Evolutionary conservation across 2,329 filamentous ascomycete species (phyloP), one percentile per base, ranked within the genome.

Genomic region (Nemania diffusa): DNA sequence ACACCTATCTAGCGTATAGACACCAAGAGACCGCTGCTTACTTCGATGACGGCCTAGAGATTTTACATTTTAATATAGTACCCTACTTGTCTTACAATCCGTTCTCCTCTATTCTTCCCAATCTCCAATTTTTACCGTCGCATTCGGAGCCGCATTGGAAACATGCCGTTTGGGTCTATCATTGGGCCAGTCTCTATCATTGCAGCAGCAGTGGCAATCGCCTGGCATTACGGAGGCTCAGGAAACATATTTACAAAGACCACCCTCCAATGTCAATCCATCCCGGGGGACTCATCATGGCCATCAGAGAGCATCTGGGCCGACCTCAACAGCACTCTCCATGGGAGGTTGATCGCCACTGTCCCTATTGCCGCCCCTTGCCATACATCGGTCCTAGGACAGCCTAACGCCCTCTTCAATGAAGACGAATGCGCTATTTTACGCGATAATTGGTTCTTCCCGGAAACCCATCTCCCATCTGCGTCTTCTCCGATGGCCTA

Each of bases 311-410:
- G 6, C 13, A 37, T 71, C n/a, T 86, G 84, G 84, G 67, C 71
- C 4, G 59, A 65, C 0, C 79, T 87, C 56, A 87, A 87, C 64
- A 32, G 72, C 13, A 81, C 82, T 2, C 70, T 86, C 9, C 73
- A 74, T 8, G 84, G 84, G 0, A 77, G 74, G 20, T 74, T 86
- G 34, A 76, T 87, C 17, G 77, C 78, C 2, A 84, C 81, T 0
- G 72, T 80, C 1, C 84, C 84, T 0, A 71, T 85, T 6, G 84
- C 78, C 2, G 67, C 77, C 1, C 74, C 79, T 1, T 87, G 84
- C 67, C 83, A 86, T 65, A 72, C 75, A 9, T 29, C 22, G 4
- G 17, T 24, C 4, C 69, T 64, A 6, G 62, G 72, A 22, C 20
- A 57, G 44, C 32, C 27, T 3, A 60, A 59, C 15, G 0, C 37